Evolutionary conservation across 2,329 filamentous ascomycete genomes (phyloP).

Genomic region (Scedosporium apiospermum): DNA sequence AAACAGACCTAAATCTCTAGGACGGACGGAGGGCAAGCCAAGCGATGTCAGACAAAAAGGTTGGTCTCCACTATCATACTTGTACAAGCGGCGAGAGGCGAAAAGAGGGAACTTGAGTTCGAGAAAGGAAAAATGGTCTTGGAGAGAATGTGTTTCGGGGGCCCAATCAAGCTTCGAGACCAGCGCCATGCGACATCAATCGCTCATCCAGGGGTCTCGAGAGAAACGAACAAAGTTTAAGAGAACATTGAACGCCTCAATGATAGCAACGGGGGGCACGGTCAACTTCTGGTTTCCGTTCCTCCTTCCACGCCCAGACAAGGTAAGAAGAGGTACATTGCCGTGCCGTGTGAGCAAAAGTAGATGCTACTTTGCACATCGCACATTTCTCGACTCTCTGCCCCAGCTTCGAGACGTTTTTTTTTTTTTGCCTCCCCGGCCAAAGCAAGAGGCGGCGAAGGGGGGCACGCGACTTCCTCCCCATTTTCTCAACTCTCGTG

Average conservation of each 20-base stretch:
- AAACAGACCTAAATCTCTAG: background rate
- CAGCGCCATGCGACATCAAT: slow-evolving; percentile 1
- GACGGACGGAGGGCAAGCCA: background rate
- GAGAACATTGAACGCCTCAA: background rate
- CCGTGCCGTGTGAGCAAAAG: background rate
- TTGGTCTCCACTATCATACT: background rate
- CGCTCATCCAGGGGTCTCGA: background rate
- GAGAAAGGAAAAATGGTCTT: background rate
- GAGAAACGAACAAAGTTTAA: background rate
- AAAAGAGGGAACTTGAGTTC: background rate
- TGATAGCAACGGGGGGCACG: background rate
- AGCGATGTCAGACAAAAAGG: background rate
- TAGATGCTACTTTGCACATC: background rate
- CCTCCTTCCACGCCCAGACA: background rate
- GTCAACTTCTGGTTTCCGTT: background rate
- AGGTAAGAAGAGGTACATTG: background rate
- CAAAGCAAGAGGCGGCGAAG: background rate
- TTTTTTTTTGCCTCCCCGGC: background rate
- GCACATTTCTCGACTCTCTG: background rate
- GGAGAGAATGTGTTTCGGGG: background rate
- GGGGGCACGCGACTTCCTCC: background rate
- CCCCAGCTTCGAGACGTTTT: background rate
- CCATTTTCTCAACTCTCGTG: background rate
- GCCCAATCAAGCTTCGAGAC: slow-evolving; percentile 5
- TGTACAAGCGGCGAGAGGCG: background rate